phyloP scores from a whole-genome alignment of 768 basidiomycete species.

The Rhizopogon salebrosus region DNA sequence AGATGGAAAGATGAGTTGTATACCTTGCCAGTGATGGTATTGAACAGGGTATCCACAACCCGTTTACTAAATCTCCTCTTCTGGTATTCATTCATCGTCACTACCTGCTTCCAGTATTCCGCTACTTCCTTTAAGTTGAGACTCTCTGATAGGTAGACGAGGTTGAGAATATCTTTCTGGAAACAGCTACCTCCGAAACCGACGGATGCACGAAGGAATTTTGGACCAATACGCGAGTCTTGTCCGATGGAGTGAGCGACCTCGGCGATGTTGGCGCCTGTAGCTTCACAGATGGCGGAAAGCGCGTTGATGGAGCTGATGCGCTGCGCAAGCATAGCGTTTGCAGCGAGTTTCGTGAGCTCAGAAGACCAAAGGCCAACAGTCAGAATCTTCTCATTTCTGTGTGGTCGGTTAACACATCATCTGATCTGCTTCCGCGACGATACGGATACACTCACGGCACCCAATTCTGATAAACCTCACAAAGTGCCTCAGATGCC shows the following conservation, averaged over 20 bases:
- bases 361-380: slow-evolving; percentile 99
- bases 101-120: slow-evolving; percentile 95
- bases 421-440: slow-evolving; percentile 1
- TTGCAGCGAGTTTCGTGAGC: slow-evolving; percentile 96
- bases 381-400: slow-evolving; percentile 74
- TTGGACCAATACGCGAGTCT: slow-evolving; percentile 89
- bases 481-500: slow-evolving; percentile 71
- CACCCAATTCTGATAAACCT: slow-evolving; percentile 96
- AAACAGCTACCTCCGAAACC: slow-evolving; percentile 99
- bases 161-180: slow-evolving; percentile 99
- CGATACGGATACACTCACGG: slow-evolving; percentile 50
- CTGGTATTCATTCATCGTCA: slow-evolving; percentile 98
- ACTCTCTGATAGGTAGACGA: slow-evolving; percentile 95
- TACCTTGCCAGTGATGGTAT: slow-evolving; percentile 94
- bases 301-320: slow-evolving; percentile 98
- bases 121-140: slow-evolving; percentile 95
- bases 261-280: slow-evolving; percentile 98
- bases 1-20: slow-evolving; percentile 9
- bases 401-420: slow-evolving; percentile 20
- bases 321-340: slow-evolving; percentile 98
- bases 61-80: slow-evolving; percentile 93
- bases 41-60: slow-evolving; percentile 97
- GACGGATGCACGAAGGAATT: slow-evolving; percentile 92
- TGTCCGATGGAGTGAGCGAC: slow-evolving; percentile 92
- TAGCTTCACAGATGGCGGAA: slow-evolving; percentile 97